Conservation (phyloP, 2,329 filamentous ascomycete genomes). For the Coleophoma cylindrospora region DNA sequence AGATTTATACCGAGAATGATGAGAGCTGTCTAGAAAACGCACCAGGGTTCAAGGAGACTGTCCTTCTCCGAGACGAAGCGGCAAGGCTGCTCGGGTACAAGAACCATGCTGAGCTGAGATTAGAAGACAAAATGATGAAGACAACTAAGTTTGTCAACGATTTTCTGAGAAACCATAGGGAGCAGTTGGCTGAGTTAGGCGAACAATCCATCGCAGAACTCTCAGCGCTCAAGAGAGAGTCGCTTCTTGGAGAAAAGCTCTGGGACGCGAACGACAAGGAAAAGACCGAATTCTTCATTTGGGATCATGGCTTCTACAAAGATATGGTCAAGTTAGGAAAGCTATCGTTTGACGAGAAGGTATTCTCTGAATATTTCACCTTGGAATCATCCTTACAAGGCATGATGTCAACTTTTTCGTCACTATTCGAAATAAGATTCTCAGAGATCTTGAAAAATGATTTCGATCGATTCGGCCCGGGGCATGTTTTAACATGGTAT, state of each 20-base stretch:
- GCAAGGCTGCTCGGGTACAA: conserved; percentile 69
- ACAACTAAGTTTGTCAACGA: not conserved
- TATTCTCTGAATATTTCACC: not conserved
- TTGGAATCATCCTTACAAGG: not conserved
- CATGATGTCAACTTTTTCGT: not conserved
- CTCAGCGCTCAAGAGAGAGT: not conserved
- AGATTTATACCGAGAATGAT: not conserved
- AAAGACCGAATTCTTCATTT: not conserved
- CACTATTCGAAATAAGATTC: not conserved
- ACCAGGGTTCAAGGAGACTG: conserved; percentile 57
- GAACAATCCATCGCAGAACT: not conserved
- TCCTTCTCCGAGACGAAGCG: conserved; percentile 68
- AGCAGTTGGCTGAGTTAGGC: not conserved
- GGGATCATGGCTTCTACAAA: not conserved
- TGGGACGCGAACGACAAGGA: not conserved
- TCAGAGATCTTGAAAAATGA: not conserved
- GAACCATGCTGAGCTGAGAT: conserved; percentile 66
- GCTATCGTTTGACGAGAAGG: not conserved
- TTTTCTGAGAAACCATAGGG: not conserved
- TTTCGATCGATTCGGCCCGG: not conserved
- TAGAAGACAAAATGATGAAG: conserved; percentile 45
- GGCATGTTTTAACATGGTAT: not conserved
- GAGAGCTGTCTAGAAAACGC: not conserved
- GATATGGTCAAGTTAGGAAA: not conserved
- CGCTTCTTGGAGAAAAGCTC: not conserved